These are phyloP conservation scores for Dipteronia sinensis DNA, from an alignment of 345 rosid genomes.

Conservation along the genomic window DNA sequence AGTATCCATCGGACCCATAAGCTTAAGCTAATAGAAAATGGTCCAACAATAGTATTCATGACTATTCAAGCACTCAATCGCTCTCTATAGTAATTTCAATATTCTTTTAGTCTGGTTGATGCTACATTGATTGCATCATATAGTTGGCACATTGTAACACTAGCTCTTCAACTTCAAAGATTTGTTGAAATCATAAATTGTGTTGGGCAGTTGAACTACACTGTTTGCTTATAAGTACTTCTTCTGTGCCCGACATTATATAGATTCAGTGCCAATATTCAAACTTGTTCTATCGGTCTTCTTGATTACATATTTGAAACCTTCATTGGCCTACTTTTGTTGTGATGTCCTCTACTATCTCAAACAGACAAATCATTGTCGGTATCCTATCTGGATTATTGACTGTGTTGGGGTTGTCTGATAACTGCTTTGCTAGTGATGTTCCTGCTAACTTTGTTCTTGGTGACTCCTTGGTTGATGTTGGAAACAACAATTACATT, in stretches of 20 bases:
- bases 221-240: no score
- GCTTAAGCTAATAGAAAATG: no score
- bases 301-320: neutral
- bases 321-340: neutral
- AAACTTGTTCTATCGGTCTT: neutral
- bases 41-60: no score
- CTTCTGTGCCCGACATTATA: neutral
- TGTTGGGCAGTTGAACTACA: no score
- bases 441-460: conserved; percentile 60
- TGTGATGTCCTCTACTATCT: conserved; percentile 16
- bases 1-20: no score
- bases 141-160: neutral
- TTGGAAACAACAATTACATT: conserved; percentile 79
- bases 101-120: no score
- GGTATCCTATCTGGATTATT: neutral
- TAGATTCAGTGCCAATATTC: neutral
- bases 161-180: no score
- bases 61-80: no score
- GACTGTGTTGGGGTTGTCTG: conserved; percentile 17
- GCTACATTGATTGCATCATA: neutral
- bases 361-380: neutral
- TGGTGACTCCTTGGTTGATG: conserved; percentile 82
- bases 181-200: no score
- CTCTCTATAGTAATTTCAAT: no score
- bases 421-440: conserved; percentile 23